A percentile compares a stretch with the other conserved stretches of the same genome.
These are phyloP conservation scores for Carex arenaria DNA, from an alignment of 202 grass and related monocot species.

Conservation along the genomic window DNA sequence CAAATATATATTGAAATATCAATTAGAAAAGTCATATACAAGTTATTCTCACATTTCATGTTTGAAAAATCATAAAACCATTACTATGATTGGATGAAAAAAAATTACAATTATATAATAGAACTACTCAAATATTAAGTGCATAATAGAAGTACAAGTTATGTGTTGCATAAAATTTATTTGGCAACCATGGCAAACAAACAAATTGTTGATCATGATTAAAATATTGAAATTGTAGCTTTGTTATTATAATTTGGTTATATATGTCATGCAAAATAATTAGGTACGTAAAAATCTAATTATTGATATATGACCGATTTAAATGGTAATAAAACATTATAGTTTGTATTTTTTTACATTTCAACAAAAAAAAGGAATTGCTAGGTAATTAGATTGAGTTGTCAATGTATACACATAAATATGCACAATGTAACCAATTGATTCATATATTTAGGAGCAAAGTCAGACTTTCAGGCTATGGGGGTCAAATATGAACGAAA, in stretches of 20 bases:
- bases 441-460: too few relatives aligned
- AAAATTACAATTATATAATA: neutral
- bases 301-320: neutral
- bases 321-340: too few relatives aligned
- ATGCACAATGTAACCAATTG: too few relatives aligned
- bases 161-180: neutral
- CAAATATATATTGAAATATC: neutral
- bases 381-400: too few relatives aligned
- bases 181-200: neutral
- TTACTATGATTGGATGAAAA: neutral
- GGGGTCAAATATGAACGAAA: too few relatives aligned
- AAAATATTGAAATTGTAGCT: neutral
- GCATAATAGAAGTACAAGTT: neutral
- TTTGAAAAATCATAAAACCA: neutral
- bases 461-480: too few relatives aligned
- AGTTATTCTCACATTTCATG: too few relatives aligned
- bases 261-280: neutral
- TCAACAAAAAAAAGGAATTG: too few relatives aligned
- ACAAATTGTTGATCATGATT: neutral
- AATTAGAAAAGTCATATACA: neutral
- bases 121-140: neutral
- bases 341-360: too few relatives aligned
- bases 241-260: neutral
- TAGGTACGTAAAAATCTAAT: neutral
- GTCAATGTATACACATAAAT: too few relatives aligned